These are phyloP conservation scores for Chlorophyllum brunneum DNA, from an alignment of 768 basidiomycete species.

Conservation along the genomic window DNA sequence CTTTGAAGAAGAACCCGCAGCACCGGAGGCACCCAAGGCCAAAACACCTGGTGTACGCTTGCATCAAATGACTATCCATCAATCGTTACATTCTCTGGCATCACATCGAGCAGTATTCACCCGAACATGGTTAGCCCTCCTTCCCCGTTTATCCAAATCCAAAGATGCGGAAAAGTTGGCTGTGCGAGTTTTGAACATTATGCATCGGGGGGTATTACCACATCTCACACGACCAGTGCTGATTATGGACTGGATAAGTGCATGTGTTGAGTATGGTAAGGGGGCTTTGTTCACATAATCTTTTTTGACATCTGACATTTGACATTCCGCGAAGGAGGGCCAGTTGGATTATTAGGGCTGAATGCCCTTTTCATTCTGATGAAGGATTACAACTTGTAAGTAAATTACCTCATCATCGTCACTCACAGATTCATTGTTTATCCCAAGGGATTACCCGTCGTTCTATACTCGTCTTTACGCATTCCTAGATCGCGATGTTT, in stretches of 20 bases:
- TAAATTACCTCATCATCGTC: neutral
- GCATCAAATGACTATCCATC: constrained; percentile 67
- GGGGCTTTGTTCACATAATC: constrained; percentile 3
- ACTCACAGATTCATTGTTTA: constrained; percentile 10
- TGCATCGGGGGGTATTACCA: constrained; percentile 83
- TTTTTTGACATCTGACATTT: neutral
- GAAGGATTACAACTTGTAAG: constrained; percentile 85
- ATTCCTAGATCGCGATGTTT: constrained; percentile 81
- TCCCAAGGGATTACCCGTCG: constrained; percentile 82
- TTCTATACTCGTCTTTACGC: constrained; percentile 92
- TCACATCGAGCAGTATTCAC: constrained; percentile 83
- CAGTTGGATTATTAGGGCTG: constrained; percentile 81
- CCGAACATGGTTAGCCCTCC: constrained; percentile 69
- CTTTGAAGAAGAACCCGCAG: constrained; percentile 61
- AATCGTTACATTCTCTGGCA: constrained; percentile 69
- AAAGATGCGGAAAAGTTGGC: constrained; percentile 36
- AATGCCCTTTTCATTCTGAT: constrained; percentile 92
- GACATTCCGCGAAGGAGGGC: constrained; percentile 53
- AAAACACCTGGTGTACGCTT: constrained; percentile 44
- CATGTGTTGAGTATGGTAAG: constrained; percentile 78
- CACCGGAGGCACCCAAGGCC: constrained; percentile 27
- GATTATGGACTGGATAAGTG: constrained; percentile 90
- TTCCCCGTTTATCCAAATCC: constrained; percentile 51
- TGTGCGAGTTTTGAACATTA: constrained; percentile 63
- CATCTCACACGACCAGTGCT: constrained; percentile 73